Base-by-base conservation (phyloP, 176 grass and related monocot genomes). In the Carex parvula region DNA sequence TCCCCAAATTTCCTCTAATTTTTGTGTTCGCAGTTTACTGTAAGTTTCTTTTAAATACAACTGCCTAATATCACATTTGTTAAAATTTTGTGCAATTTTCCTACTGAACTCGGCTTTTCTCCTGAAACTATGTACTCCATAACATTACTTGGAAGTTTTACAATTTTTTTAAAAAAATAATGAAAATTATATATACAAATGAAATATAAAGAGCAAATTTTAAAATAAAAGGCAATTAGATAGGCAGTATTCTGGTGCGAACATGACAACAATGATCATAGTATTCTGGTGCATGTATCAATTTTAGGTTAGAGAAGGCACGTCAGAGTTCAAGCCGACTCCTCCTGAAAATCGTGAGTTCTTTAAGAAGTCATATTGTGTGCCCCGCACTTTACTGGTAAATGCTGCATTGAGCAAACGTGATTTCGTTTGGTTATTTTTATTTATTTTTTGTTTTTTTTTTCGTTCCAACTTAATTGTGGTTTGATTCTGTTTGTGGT, bases 241-340 rank as follows among this genome's bases (percentile, higher is more conserved):
- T n/a, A n/a, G n/a, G n/a, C n/a, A n/a, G n/a, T n/a, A n/a, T n/a
- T n/a, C n/a, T n/a, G n/a, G n/a, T n/a, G 10, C 9, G 50, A 73
- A 73, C n/a, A 73, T 66, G 8, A 16, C 30, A 15, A 33, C 29
- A 33, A 66, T 26, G 1, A 73, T 73, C 12, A 26, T 52, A 75
- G 21, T 53, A 20, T 75, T 75, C 83, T 58, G 9, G 6, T 74
- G 52, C 56, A 8, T 58, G 21, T 18, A 4, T 64, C 72, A 95
- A 52, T 53, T n/a, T 15, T 53, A 75, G 93, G 91, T 95, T 53
- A 94, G 83, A 59, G 85, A 94, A 87, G 96, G 96, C 80, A 91
- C 87, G 32, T 94, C 96, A 85, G 93, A 99, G 88, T 95, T 95
- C 84, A 99, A 88, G 66, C 96, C 96, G 30, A 94, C 93, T 26